These are phyloP conservation scores for Eucalyptus pauciflora DNA, from an alignment of 345 rosid species.

Conservation along the genomic window DNA sequence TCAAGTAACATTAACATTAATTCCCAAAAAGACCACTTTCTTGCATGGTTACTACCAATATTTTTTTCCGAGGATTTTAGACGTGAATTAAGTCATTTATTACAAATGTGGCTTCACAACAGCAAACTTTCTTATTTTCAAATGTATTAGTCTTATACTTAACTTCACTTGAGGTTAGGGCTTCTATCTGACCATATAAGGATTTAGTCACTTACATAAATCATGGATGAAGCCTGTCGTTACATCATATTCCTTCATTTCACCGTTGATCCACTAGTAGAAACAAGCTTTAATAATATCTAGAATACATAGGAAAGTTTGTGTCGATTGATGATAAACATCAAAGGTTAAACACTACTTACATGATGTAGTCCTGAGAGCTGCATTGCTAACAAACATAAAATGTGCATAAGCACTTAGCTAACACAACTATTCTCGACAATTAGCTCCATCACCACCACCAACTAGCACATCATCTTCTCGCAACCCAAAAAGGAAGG, in stretches of 20 bases:
- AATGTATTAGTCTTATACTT: background rate
- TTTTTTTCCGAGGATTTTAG: background rate
- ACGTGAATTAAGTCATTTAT: background rate
- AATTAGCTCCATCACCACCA: background rate
- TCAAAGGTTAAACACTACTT: background rate
- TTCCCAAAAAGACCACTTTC: background rate
- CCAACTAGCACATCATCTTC: background rate
- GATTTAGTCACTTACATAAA: no score
- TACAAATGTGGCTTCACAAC: background rate
- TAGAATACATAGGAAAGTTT: background rate
- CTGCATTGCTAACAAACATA: background rate
- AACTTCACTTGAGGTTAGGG: background rate
- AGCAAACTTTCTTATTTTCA: background rate
- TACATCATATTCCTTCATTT: background rate
- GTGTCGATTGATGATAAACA: background rate
- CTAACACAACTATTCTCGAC: background rate
- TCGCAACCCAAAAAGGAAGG: background rate
- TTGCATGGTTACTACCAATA: background rate
- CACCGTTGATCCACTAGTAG: background rate
- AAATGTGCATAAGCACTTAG: background rate
- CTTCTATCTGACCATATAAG: background rate
- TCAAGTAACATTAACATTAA: background rate
- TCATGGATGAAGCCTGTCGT: background rate
- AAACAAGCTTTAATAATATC: background rate
- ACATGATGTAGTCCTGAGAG: background rate